Base-by-base conservation (phyloP, 352 stramenopile genomes). In the Phytophthora pini region DNA sequence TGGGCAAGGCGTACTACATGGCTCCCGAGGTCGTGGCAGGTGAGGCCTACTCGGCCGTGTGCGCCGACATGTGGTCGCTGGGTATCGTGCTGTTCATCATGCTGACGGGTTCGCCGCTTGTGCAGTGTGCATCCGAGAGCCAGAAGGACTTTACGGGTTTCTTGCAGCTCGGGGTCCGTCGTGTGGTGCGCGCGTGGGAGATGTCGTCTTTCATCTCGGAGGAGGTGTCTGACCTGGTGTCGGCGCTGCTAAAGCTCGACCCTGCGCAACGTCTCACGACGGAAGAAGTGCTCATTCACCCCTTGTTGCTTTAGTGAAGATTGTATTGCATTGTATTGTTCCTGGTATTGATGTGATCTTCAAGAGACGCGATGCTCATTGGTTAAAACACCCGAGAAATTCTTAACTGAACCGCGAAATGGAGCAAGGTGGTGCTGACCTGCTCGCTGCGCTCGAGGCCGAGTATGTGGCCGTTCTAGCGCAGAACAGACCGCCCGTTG, bases 81-180 rank as follows among this genome's bases (percentile, higher is more conserved):
- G 79, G 82, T 3, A 74, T 90, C 46, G 74, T 88, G 54, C 49
- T 89, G 10, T 91, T 88, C 72, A 79, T 89, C 58, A 82, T 89
- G 71, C 26, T 91, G 22, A 81, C 76, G 1, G 82, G 82, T 0
- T 86, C 79, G 3, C 79, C 78, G 15, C 70, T 88, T 1, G 62
- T 76, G 17, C 58, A 65, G 1, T 67, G 47, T n/a, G 72, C 78
- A 0, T 60, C 52, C 15, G 52, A 65, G 13, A 54, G 65, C 6
- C 70, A 87, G 9, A 76, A 77, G 6, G 62, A 61, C 5, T 78
- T 83, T 13, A 38, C 20, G 9, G 56, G 55, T 10, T 63, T 84
- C 45, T 24, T 57, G 27, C 39, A 64, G 20, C 75, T 82, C 11
- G 79, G 79, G 0, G 61, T 90, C 7, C 44, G 32, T 4, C 74